Evolutionary conservation across 2,329 filamentous ascomycete species (phyloP).

Genomic region (Capronia americana): DNA sequence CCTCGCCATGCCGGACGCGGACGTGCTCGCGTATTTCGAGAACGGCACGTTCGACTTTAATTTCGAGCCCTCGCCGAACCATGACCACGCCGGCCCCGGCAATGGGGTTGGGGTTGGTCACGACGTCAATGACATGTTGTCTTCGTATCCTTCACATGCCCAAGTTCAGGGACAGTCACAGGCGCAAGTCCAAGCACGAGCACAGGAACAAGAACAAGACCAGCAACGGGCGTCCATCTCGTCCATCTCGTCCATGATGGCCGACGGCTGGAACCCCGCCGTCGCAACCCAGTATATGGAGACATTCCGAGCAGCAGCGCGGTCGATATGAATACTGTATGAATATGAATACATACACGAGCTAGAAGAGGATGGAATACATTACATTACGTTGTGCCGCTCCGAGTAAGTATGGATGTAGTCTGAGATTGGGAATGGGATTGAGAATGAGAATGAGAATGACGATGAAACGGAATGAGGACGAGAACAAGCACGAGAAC

Average conservation of each 20-base stretch:
- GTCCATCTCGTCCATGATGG: not conserved
- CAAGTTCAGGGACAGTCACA: not conserved
- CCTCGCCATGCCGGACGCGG: slow-evolving; percentile 26
- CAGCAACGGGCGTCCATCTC: not conserved
- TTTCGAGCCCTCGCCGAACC: slow-evolving; percentile 20
- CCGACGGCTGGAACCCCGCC: slow-evolving; percentile 7
- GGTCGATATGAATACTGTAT: not conserved
- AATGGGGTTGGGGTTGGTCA: not conserved
- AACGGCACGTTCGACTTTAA: slow-evolving; percentile 16
- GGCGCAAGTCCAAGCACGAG: not conserved
- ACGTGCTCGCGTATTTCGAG: slow-evolving; percentile 23
- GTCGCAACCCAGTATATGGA: slow-evolving; percentile 14
- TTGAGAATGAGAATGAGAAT: not conserved
- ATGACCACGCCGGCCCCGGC: not conserved
- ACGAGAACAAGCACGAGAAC: not conserved
- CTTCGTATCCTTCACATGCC: not conserved
- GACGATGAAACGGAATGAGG: not conserved
- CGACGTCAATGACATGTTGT: not conserved
- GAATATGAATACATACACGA: too few species aligned
- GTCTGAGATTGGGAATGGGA: not conserved
- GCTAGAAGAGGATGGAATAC: too few species aligned
- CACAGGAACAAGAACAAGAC: not conserved
- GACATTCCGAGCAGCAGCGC: not conserved
- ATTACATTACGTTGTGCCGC: too few species aligned
- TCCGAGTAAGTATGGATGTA: too few species aligned